Evolutionary conservation across 495 filamentous ascomycete species (phyloP).

Genomic region (Xylaria flabelliformis): DNA sequence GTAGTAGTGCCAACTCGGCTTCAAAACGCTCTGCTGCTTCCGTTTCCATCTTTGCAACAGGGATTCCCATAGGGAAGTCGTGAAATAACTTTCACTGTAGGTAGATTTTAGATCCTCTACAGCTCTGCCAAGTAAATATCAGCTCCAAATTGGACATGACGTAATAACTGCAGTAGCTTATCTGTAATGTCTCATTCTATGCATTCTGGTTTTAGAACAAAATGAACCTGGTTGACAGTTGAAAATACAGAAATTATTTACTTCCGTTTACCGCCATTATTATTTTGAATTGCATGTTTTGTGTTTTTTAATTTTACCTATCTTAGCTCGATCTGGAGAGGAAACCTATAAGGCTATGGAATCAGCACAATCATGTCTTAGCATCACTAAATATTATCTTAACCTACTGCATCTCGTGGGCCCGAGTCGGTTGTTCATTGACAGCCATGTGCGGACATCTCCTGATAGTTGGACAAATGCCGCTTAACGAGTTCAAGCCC

Average conservation of each 20-base stretch:
- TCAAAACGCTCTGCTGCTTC: conserved; percentile 25
- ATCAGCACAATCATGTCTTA: neutral
- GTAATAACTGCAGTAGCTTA: conserved; percentile 15
- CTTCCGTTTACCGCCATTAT: neutral
- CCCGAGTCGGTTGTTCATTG: neutral
- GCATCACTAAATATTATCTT: neutral
- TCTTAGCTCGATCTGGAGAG: neutral
- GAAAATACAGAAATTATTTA: neutral
- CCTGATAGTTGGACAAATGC: neutral
- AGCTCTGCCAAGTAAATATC: neutral
- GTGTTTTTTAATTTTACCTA: neutral
- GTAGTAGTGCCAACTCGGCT: conserved; percentile 25
- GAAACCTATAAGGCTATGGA: neutral
- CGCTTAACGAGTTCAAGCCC: neutral
- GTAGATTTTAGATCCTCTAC: neutral
- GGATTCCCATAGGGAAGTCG: neutral
- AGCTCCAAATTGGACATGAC: conserved; percentile 4
- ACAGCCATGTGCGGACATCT: neutral
- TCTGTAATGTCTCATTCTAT: neutral
- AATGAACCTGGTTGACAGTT: neutral
- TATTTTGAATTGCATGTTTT: neutral
- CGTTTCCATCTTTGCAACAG: conserved; percentile 14
- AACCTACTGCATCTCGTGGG: neutral
- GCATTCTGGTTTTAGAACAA: neutral
- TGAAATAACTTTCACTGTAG: neutral